Conservation (phyloP, 305 asterid species). For the Fraxinus sp. region DNA sequence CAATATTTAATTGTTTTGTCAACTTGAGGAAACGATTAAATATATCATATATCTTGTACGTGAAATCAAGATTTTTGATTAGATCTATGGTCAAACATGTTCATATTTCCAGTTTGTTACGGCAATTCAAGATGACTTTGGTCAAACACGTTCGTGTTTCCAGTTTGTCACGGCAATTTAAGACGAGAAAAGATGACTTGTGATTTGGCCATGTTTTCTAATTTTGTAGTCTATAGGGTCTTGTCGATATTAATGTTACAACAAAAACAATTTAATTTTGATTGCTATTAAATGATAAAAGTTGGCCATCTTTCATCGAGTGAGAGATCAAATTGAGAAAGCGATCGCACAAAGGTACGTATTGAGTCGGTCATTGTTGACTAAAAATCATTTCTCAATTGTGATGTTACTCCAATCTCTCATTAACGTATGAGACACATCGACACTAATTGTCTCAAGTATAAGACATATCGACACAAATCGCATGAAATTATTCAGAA, state of each 20-base stretch:
- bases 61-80: not conserved
- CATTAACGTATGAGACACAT: too few relatives aligned
- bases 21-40: not conserved
- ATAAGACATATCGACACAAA: not conserved
- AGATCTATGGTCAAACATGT: not conserved
- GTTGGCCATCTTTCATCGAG: not conserved
- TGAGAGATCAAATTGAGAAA: not conserved
- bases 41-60: not conserved
- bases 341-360: not conserved
- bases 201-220: not conserved
- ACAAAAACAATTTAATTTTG: not conserved
- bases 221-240: not conserved
- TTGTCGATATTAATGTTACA: not conserved
- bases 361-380: not conserved
- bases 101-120: not conserved
- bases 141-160: not conserved
- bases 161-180: not conserved
- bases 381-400: not conserved
- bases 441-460: not conserved
- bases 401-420: not conserved
- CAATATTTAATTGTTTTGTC: not conserved
- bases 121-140: not conserved
- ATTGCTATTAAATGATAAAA: not conserved
- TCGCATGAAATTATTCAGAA: not conserved
- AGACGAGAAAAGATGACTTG: not conserved